Conservation (phyloP, 352 stramenopile genomes). For the Globisporangium cederbergense region DNA sequence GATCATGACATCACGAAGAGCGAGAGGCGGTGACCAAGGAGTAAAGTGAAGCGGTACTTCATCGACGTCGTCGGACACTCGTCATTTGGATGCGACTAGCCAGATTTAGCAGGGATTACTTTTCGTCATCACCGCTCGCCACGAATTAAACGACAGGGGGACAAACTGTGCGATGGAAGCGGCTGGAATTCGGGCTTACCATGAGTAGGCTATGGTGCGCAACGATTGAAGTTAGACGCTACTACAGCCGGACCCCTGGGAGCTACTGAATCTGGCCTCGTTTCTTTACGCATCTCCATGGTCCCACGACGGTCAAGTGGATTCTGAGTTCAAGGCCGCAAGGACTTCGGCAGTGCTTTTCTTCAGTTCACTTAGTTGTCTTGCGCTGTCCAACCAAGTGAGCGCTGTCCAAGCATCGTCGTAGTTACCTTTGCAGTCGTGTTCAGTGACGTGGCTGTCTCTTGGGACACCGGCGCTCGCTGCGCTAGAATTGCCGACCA, state of each 20-base stretch:
- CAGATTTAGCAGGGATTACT: background rate
- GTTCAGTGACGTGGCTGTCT: background rate
- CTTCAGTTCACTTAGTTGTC: background rate
- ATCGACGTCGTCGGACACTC: background rate
- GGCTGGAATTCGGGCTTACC: background rate
- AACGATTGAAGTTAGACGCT: background rate
- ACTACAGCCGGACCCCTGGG: background rate
- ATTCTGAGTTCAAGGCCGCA: background rate
- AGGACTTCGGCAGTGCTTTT: background rate
- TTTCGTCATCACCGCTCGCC: background rate
- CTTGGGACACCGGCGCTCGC: background rate
- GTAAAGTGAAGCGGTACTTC: too few species aligned
- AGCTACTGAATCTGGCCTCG: too few species aligned
- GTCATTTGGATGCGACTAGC: background rate
- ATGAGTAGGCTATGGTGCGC: background rate
- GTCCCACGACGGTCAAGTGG: background rate
- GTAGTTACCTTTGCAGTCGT: background rate
- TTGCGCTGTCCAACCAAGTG: background rate
- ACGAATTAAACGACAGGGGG: background rate
- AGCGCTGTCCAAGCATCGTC: background rate
- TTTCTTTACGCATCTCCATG: background rate
- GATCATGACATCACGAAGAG: too few species aligned
- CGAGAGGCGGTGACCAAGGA: too few species aligned
- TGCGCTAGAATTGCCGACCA: background rate
- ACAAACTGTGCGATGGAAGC: constrained; percentile 5